phyloP scores from a whole-genome alignment of 352 stramenopile genomes.

The Phytophthora megakarya region DNA sequence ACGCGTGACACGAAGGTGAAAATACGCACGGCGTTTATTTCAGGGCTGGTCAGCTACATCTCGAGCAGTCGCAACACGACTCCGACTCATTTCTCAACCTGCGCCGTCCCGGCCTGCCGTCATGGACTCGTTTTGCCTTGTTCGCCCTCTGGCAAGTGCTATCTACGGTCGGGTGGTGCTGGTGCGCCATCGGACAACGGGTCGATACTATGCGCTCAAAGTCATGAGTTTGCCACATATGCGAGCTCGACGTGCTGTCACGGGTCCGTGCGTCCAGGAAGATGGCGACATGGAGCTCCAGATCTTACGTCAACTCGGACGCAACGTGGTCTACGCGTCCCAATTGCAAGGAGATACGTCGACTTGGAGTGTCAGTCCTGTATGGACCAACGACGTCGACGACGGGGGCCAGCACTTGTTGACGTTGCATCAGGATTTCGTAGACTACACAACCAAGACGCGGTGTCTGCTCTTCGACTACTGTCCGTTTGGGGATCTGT shows the following conservation, averaged over 20 bases:
- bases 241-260: conserved; percentile 44
- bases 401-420: conserved; percentile 42
- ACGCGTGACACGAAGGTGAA: conserved; percentile 9
- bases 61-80: conserved; percentile 10
- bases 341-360: not conserved
- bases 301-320: conserved; percentile 47
- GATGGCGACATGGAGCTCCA: conserved; percentile 51
- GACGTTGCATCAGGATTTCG: conserved; percentile 57
- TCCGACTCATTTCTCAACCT: conserved; percentile 20
- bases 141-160: conserved; percentile 49
- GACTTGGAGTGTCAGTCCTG: conserved; percentile 36
- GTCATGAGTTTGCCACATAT: conserved; percentile 72
- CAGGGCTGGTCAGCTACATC: conserved; percentile 1
- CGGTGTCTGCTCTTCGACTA: conserved; percentile 70
- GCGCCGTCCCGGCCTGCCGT: not conserved
- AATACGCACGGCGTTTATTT: conserved; percentile 19
- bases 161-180: conserved; percentile 64
- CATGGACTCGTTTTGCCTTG: conserved; percentile 55
- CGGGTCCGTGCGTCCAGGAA: conserved; percentile 45
- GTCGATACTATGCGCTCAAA: conserved; percentile 56
- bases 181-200: conserved; percentile 39
- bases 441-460: conserved; percentile 45
- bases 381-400: conserved; percentile 28
- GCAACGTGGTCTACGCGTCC: conserved; percentile 30
- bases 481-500: conserved; percentile 65